Conservation (phyloP, 2,329 filamentous ascomycete species). For the Ophiostoma sp. region DNA sequence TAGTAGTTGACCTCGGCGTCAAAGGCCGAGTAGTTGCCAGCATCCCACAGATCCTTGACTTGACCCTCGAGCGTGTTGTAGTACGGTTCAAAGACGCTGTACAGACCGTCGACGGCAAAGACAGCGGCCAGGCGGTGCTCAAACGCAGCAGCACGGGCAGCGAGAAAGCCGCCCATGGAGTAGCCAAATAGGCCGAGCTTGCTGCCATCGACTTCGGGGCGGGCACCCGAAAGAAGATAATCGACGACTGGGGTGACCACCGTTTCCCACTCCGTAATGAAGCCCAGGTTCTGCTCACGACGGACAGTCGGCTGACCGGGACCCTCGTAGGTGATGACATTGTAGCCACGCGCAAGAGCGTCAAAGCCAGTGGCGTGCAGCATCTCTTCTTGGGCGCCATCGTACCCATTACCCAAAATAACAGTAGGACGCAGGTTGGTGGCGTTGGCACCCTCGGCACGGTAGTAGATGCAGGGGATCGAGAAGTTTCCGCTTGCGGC, state of each 20-base stretch:
- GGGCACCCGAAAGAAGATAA: slow-evolving; percentile 34
- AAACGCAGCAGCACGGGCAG: slow-evolving; percentile 45
- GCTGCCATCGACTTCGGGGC: slow-evolving; percentile 36
- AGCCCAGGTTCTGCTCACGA: slow-evolving; percentile 44
- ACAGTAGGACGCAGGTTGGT: slow-evolving; percentile 40
- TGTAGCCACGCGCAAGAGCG: slow-evolving; percentile 44
- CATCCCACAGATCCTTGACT: neutral
- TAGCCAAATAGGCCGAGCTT: slow-evolving; percentile 43
- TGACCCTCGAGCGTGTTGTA: neutral
- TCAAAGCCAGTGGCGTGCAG: slow-evolving; percentile 41
- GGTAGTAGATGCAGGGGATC: slow-evolving; percentile 42
- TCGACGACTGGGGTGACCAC: slow-evolving; percentile 45
- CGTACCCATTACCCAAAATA: slow-evolving; percentile 46
- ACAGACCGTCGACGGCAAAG: slow-evolving; percentile 44
- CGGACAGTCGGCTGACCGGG: slow-evolving; percentile 47
- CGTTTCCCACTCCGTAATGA: slow-evolving; percentile 47
- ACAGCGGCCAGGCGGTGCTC: slow-evolving; percentile 45
- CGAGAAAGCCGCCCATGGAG: slow-evolving; percentile 46
- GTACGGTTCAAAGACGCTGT: slow-evolving; percentile 32
- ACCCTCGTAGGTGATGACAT: slow-evolving; percentile 48
- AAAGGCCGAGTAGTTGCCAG: slow-evolving; percentile 14
- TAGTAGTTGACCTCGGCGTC: slow-evolving; percentile 6
- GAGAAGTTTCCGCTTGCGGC: slow-evolving; percentile 36
- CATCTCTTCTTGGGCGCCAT: slow-evolving; percentile 47
- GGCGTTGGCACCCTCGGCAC: slow-evolving; percentile 23